Percentiles rank a stretch among this genome's conserved stretches.
Conservation (phyloP, 2,329 filamentous ascomycete species). For the Colletotrichum coccodes region DNA sequence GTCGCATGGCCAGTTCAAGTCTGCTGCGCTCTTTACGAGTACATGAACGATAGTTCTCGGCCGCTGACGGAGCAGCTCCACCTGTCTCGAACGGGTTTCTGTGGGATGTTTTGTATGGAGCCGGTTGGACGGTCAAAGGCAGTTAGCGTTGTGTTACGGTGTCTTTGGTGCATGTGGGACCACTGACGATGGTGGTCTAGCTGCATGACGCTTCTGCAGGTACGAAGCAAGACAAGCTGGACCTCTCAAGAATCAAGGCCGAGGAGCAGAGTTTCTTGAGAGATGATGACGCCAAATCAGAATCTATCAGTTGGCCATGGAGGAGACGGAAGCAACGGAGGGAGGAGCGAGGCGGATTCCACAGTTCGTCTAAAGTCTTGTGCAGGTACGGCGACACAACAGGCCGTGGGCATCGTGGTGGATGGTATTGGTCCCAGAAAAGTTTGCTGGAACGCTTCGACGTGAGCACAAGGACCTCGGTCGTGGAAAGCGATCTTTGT, state of each 20-base stretch:
- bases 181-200: constrained; percentile 14
- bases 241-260: constrained; percentile 1
- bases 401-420: neutral
- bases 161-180: constrained; percentile 28
- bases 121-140: constrained; percentile 13
- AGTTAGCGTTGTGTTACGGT: constrained; percentile 26
- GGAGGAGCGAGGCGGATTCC: constrained; percentile 19
- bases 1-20: neutral
- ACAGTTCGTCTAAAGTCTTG: neutral
- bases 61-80: constrained; percentile 17
- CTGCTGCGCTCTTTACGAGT: neutral
- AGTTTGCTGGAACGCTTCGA: constrained; percentile 21
- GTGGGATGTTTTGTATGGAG: constrained; percentile 15
- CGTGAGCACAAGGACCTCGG: constrained; percentile 8
- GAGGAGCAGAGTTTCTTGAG: neutral
- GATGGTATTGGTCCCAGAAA: constrained; percentile 1
- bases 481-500: constrained; percentile 22
- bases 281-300: neutral
- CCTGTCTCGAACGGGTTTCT: constrained; percentile 10
- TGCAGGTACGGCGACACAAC: neutral
- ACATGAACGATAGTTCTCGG: neutral
- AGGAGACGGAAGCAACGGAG: constrained; percentile 19
- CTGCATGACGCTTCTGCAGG: constrained; percentile 39
- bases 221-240: constrained; percentile 33
- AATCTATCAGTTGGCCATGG: neutral